Evolutionary conservation across 352 stramenopile genomes (phyloP).

Genomic region (Phytophthora brassicae): DNA sequence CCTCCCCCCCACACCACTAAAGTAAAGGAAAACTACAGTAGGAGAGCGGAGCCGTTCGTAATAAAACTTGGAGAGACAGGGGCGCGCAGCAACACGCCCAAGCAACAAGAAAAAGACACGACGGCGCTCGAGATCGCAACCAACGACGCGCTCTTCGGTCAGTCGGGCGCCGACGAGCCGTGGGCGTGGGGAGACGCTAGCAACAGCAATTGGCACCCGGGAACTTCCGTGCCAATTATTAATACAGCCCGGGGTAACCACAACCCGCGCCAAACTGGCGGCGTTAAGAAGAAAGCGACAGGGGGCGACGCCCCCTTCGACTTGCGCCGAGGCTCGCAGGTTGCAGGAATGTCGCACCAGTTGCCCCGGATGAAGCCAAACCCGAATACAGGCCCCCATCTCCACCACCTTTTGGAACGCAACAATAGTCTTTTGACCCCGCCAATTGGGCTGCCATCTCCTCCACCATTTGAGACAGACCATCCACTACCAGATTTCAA

Average conservation of each 20-base stretch:
- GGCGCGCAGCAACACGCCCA: constrained; percentile 16
- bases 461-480: constrained; percentile 40
- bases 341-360: constrained; percentile 20
- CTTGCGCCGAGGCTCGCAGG: constrained; percentile 17
- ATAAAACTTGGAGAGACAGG: constrained; percentile 16
- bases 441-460: constrained; percentile 26
- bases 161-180: constrained; percentile 34
- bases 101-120: constrained; percentile 19
- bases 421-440: constrained; percentile 28
- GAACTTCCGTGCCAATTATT: background rate
- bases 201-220: constrained; percentile 14
- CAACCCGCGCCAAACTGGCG: constrained; percentile 1
- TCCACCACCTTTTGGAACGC: constrained; percentile 40
- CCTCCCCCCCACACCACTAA: constrained; percentile 11
- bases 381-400: constrained; percentile 16
- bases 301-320: constrained; percentile 12
- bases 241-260: background rate
- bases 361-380: constrained; percentile 28
- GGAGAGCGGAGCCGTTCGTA: constrained; percentile 8
- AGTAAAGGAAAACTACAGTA: constrained; percentile 8
- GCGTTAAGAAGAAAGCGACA: background rate
- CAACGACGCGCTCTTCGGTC: constrained; percentile 45
- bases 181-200: constrained; percentile 21
- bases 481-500: constrained; percentile 55
- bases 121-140: constrained; percentile 46